Evolutionary conservation across 2,329 filamentous ascomycete genomes (phyloP), one percentile per base, ranked within the genome.

Genomic region (Phyllachora maydis): DNA sequence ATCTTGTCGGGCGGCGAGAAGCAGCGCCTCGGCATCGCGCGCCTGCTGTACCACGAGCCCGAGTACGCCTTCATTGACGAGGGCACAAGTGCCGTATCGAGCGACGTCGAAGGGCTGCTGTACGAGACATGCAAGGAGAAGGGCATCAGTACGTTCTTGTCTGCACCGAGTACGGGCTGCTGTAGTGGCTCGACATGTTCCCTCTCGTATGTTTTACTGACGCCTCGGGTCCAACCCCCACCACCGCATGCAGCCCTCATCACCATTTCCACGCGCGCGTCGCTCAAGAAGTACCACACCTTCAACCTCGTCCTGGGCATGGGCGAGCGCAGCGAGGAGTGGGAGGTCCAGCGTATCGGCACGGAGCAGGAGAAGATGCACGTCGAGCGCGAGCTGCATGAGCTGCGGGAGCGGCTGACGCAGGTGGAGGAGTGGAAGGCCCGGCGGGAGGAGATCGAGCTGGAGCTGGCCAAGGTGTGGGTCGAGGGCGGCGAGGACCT

Each of bases 1-100:
- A 81, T 98, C 4, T 59, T 98, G n/a, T 85, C 75, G 33, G 88
- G 88, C 18, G 88, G 88, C 8, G 88, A 98, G 58, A 98, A 98
- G 54, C 88, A 98, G 52, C 62, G 88, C 12, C 79, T 98, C 65
- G 81, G 69, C 0, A 81, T 98, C 37, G 85, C 90, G 4, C 59
- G 88, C 21, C 46, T 98, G 23, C 54, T 95, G 19, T 98, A 98
- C 41, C 88, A 98, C 41, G 85, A 95, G 50, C 88, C 88, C 10
- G 62, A 75, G 29, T 98, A 91, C 42, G 88, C 82, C 3, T 81
- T 98, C 38, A 69, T 98, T 27, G 88, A 98, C 32, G 88, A 98
- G 47, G 85, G 82, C 6, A 98, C 88, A 0, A 90, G 77, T 29
- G 88, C 88, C 1, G 88, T 95, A 2, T 88, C 76, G 4, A 82